Base-by-base conservation (phyloP, 371 early-diverging fungal species). In the Mortierella sp. region DNA sequence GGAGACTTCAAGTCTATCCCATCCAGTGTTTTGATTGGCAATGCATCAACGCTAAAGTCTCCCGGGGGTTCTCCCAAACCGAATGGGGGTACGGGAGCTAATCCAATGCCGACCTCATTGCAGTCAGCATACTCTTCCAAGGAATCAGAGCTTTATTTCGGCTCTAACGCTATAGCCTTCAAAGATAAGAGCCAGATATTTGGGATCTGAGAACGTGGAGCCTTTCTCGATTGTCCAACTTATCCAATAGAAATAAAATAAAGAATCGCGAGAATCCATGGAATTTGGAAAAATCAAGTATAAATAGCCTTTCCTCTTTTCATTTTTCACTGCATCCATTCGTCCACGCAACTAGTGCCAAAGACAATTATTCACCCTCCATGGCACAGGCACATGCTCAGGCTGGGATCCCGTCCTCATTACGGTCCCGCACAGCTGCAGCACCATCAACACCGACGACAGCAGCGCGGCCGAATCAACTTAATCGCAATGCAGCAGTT, bases 321-420 rank as follows among this genome's bases (percentile, higher is more conserved):
- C 40, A 61, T 61, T 37, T 16, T 61, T 40, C 22, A 35, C 18
- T 61, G 39, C 61, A 39, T 35, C 28, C 39, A 61, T 55, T 52
- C 28, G 30, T 59, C 24, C 16, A 32, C 18, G 5, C 14, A 32
- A 11, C 18, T 6, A 39, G 40, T 51, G 55, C 28, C 55, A 22
- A 12, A 49, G 16, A 49, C n/a, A 55, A 60, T 37, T 35, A 2
- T 63, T 28, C 16, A 47, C 62, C 20, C 49, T 11, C 43, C 69
- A 64, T 72, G 67, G 60, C 66, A 55, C 70, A 62, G 66, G 66
- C 35, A 9, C 26, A 14, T 64, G 54, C 62, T 32, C 70, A 57
- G 66, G 66, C 47, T 10, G 37, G 24, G 51, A 55, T 49, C 37
- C 32, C 73, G 47, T 22, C 68, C 18, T 55, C 73, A 39, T 47